phyloP scores from a whole-genome alignment of 139 green algal species.

The Penium margaritaceum region DNA sequence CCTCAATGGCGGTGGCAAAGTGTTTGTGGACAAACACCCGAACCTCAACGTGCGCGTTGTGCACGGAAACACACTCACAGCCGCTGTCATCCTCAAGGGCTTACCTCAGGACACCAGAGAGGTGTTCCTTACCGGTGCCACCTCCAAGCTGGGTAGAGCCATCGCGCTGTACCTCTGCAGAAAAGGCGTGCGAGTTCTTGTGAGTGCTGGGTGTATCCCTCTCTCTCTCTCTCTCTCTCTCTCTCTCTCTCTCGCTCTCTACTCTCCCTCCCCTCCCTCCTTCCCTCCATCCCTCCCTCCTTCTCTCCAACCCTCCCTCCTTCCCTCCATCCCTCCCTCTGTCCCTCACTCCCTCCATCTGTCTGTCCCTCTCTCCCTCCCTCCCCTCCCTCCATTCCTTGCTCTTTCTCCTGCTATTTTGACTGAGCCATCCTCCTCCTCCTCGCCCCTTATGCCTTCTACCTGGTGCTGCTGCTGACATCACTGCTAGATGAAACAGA shows the following conservation, averaged over 20 bases:
- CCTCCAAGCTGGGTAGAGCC: conserved; percentile 50
- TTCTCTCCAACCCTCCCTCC: too few species aligned
- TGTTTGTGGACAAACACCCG: conserved; percentile 49
- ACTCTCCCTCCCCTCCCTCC: too few species aligned
- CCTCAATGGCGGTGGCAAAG: conserved; percentile 48
- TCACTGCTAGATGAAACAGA: too few species aligned
- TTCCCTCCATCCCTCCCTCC: too few species aligned
- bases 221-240: neutral
- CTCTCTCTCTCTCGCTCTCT: neutral
- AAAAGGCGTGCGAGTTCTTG: conserved; percentile 37
- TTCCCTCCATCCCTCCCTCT: too few species aligned
- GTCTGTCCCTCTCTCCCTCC: too few species aligned
- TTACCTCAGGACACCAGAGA: conserved; percentile 38
- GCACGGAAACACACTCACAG: conserved; percentile 55
- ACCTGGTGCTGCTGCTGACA: too few species aligned
- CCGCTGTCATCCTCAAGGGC: conserved; percentile 45
- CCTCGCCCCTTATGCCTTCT: too few species aligned
- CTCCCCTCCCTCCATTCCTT: too few species aligned
- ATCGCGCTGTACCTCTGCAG: conserved; percentile 49
- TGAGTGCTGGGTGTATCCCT: conserved; percentile 2
- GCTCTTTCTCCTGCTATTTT: too few species aligned
- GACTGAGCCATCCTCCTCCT: too few species aligned
- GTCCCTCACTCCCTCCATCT: too few species aligned
- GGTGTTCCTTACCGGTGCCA: conserved; percentile 50
- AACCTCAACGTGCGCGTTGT: conserved; percentile 44